phyloP scores from a whole-genome alignment of 2,329 filamentous ascomycete genomes.

The Stemphylium beticola region DNA sequence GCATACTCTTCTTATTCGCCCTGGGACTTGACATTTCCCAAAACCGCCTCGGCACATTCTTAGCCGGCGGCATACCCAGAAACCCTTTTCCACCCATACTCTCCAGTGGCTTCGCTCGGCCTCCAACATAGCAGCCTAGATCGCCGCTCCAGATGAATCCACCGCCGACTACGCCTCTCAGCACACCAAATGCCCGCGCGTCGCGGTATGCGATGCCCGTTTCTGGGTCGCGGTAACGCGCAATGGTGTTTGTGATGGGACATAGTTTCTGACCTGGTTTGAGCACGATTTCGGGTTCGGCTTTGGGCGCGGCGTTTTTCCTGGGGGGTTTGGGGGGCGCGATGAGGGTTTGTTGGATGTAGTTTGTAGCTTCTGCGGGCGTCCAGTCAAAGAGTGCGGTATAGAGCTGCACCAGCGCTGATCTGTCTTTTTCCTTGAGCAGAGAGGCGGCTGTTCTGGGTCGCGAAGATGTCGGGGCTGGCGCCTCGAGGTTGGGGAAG shows the following conservation, averaged over 20 bases:
- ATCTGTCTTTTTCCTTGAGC: constrained; percentile 45
- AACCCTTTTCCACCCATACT: constrained; percentile 39
- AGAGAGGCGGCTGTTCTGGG: constrained; percentile 57
- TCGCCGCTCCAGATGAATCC: constrained; percentile 83
- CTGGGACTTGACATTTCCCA: constrained; percentile 34
- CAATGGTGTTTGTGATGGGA: constrained; percentile 80
- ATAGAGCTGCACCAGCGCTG: constrained; percentile 64
- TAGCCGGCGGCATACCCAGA: constrained; percentile 64
- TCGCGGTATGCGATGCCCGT: constrained; percentile 85
- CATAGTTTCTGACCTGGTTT: constrained; percentile 59
- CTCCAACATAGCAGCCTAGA: constrained; percentile 83
- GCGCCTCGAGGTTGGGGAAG: constrained; percentile 51
- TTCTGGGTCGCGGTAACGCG: constrained; percentile 81
- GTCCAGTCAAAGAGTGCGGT: constrained; percentile 48
- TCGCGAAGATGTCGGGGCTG: constrained; percentile 43
- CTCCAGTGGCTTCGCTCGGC: constrained; percentile 45
- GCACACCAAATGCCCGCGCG: constrained; percentile 78
- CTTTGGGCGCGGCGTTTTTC: constrained; percentile 40
- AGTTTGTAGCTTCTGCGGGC: constrained; percentile 34
- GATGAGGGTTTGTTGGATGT: constrained; percentile 51
- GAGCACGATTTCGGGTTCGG: constrained; percentile 21
- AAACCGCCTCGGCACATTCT: constrained; percentile 83
- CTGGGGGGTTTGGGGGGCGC: constrained; percentile 47
- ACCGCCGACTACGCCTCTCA: constrained; percentile 74
- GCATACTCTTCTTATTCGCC: constrained; percentile 15